Base-by-base conservation (phyloP, 1,284 basidiomycete species). In the Ceratobasidium sp. region DNA sequence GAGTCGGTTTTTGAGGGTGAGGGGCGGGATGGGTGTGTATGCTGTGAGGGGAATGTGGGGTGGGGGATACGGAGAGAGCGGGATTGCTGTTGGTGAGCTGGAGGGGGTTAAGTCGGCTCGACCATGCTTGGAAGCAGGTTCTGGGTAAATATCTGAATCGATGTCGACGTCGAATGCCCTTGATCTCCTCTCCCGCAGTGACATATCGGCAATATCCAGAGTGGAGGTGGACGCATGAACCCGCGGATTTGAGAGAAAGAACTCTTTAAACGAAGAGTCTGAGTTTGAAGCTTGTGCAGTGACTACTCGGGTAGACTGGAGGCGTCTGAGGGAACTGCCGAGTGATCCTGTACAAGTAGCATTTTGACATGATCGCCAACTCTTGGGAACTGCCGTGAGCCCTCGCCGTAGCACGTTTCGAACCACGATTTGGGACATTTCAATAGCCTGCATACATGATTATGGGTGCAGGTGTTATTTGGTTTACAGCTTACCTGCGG, bases 1-100 rank as follows among this genome's bases (percentile, higher is more conserved):
- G 59, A 92, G 80, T 4, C 94, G 86, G 29, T 88, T 88, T 19
- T 84, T 83, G 2, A 90, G 86, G 0, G 90, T 91, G 32, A 90
- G 83, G 2, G 86, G 80, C 0, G 84, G 83, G 8, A 83, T 78
- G 0, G 85, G 83, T 74, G 82, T 82, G 79, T 84, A 86, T 1
- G 83, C 78, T 8, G 82, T 52, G 13, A 80, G 70, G 49, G 79
- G 76, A 32, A 77, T 67, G 22, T 65, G 46, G 3, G 77, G 69
- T 43, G 80, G 80, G 8, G 79, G 79, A 68, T 79, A 79, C 1
- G 76, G 70, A 3, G 70, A 73, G 17, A 76, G 46, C 9, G 71
- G 71, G 13, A 74, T 74, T 8, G 71, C 22, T 4, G 71, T 74
- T 29, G 71, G 29, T 8, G 71, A 74, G 17, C 61, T 25, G 49